Conservation (phyloP, 495 filamentous ascomycete genomes). For the Recurvomyces mirabilis region DNA sequence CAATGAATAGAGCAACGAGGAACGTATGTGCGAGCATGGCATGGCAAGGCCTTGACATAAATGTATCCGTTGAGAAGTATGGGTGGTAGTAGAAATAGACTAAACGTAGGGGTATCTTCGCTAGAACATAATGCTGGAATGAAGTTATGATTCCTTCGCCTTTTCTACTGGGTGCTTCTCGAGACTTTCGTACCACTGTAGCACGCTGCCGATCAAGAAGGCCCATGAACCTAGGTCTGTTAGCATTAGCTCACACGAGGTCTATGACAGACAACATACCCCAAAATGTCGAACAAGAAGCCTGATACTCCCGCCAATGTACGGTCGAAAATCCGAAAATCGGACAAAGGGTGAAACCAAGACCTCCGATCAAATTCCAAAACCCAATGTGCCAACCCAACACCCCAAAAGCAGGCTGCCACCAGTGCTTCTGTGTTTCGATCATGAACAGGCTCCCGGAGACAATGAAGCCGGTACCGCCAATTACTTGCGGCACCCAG, state of each 20-base stretch:
- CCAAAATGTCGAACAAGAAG: conserved; percentile 51
- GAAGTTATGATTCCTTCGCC: too few species aligned
- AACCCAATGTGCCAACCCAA: conserved; percentile 53
- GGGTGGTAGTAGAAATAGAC: too few species aligned
- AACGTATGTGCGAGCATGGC: conserved; percentile 42
- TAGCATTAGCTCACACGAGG: not conserved
- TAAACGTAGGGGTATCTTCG: too few species aligned
- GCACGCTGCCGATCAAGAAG: conserved; percentile 52
- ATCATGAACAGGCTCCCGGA: conserved; percentile 53
- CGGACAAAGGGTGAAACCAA: conserved; percentile 61
- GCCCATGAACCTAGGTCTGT: conserved; percentile 40
- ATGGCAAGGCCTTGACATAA: conserved; percentile 19
- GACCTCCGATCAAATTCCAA: conserved; percentile 49
- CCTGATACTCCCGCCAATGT: conserved; percentile 46
- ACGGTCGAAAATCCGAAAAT: conserved; percentile 38
- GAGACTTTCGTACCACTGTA: conserved; percentile 57
- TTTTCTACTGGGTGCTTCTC: conserved; percentile 48
- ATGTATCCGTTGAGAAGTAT: conserved; percentile 30
- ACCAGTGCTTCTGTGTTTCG: conserved; percentile 61
- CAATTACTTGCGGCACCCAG: conserved; percentile 59
- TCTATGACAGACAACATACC: conserved; percentile 27
- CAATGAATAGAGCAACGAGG: conserved; percentile 39
- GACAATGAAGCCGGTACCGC: conserved; percentile 53
- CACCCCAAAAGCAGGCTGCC: conserved; percentile 42
- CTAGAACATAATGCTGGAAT: too few species aligned